Evolutionary conservation across 306 rosid genomes (phyloP).

Genomic region (Corylus americana): DNA sequence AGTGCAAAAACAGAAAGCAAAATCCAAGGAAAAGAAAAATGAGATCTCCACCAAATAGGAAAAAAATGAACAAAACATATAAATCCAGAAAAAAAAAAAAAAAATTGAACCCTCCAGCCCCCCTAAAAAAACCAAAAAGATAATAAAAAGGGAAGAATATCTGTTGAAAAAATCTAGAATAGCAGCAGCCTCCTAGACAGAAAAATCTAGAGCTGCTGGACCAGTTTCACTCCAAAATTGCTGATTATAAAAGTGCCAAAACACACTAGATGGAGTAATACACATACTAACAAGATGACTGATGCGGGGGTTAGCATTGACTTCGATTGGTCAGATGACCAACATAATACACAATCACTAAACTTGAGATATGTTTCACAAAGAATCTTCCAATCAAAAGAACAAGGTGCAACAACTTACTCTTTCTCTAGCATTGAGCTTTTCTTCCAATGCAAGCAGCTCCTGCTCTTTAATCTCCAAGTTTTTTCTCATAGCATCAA

Average conservation of each 20-base stretch:
- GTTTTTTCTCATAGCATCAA: constrained; percentile 49
- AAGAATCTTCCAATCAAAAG: constrained; percentile 14
- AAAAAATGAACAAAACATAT: background rate
- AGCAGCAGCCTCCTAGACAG: background rate
- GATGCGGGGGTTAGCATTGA: background rate
- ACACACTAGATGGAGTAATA: background rate
- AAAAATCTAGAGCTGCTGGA: background rate
- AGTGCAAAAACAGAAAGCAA: background rate
- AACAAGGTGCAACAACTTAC: constrained; percentile 45
- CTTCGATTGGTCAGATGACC: background rate
- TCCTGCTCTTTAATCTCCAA: constrained; percentile 79
- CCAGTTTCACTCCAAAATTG: background rate
- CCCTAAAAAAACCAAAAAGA: background rate
- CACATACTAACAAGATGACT: background rate
- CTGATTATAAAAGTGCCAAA: background rate
- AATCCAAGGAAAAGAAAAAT: background rate
- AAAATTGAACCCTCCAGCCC: background rate
- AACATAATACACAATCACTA: background rate
- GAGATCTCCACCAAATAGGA: background rate
- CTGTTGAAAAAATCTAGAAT: background rate
- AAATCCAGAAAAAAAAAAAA: background rate
- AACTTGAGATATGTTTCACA: background rate
- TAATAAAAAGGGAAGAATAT: background rate
- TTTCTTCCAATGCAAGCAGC: constrained; percentile 66
- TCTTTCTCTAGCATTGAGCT: constrained; percentile 69